Percentiles rank a stretch among this genome's conserved stretches.
Evolutionary conservation across 2,329 filamentous ascomycete species (phyloP).

Genomic region (Metarhizium guizhouense): DNA sequence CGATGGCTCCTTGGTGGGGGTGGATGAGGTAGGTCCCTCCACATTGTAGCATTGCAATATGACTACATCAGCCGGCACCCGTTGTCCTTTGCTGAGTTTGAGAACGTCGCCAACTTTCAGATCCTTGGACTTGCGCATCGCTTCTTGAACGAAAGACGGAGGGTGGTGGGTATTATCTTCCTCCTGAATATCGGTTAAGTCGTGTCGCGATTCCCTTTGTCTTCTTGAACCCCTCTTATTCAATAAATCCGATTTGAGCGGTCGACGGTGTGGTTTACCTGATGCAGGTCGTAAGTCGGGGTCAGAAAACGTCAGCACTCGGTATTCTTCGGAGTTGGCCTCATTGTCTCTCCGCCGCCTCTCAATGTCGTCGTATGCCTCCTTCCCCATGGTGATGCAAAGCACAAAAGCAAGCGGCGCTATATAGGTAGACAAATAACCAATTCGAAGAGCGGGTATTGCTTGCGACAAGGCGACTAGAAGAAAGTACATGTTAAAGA

Average conservation of each 20-base stretch:
- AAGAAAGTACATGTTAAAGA: slow-evolving; percentile 99
- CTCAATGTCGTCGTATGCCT: slow-evolving; percentile 88
- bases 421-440: slow-evolving; percentile 90
- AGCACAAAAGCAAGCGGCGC: slow-evolving; percentile 89
- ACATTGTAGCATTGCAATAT: slow-evolving; percentile 73
- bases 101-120: slow-evolving; percentile 93
- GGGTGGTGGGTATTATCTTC: slow-evolving; percentile 47
- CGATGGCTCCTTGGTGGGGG: slow-evolving; percentile 19
- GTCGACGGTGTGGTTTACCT: slow-evolving; percentile 24
- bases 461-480: slow-evolving; percentile 90
- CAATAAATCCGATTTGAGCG: slow-evolving; percentile 34
- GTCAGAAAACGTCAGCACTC: slow-evolving; percentile 63
- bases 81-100: slow-evolving; percentile 83
- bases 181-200: slow-evolving; percentile 57
- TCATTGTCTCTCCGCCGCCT: slow-evolving; percentile 81
- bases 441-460: slow-evolving; percentile 81
- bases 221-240: slow-evolving; percentile 21
- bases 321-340: slow-evolving; percentile 87
- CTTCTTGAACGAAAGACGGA: slow-evolving; percentile 51
- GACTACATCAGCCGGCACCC: slow-evolving; percentile 88
- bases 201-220: slow-evolving; percentile 20
- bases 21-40: slow-evolving; percentile 33
- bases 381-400: slow-evolving; percentile 86
- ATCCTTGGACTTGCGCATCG: slow-evolving; percentile 74
- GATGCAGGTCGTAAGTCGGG: slow-evolving; percentile 30